Percentiles rank a stretch among this genome's conserved stretches.
Evolutionary conservation across 202 grass and related monocot genomes (phyloP).

Genomic region (Elaeis oleifera): DNA sequence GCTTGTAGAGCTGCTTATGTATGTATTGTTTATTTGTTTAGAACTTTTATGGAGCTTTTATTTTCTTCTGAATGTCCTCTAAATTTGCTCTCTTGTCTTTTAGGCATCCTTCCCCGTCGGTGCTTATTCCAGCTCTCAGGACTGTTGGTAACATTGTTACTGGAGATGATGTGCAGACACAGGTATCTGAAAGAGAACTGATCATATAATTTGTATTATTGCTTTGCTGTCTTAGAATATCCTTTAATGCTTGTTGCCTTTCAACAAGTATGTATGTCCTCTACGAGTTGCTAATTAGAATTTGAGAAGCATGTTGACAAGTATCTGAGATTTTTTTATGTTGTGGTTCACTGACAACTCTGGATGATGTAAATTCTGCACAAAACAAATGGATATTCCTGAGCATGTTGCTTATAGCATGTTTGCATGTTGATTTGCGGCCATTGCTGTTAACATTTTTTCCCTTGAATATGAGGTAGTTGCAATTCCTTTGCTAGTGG

Average conservation of each 20-base stretch:
- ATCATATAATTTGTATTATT: too few species aligned
- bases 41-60: not conserved
- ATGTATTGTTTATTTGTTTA: slow-evolving; percentile 15
- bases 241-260: not conserved
- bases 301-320: not conserved
- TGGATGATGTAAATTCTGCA: not conserved
- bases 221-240: not conserved
- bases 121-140: slow-evolving; percentile 90
- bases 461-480: too few species aligned
- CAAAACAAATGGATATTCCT: too few species aligned
- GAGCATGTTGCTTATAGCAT: too few species aligned
- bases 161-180: slow-evolving; percentile 92
- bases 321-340: not conserved
- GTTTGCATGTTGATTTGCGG: too few species aligned
- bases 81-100: not conserved
- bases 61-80: not conserved
- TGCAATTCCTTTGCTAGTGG: too few species aligned
- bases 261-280: too few species aligned
- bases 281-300: too few species aligned
- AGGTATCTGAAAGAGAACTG: slow-evolving; percentile 29
- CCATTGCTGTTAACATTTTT: too few species aligned
- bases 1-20: slow-evolving; percentile 92
- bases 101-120: slow-evolving; percentile 84
- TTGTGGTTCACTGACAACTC: not conserved
- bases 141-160: slow-evolving; percentile 96